Evolutionary conservation across 2,329 filamentous ascomycete species (phyloP).

Genomic region (Whalleya microplaca): DNA sequence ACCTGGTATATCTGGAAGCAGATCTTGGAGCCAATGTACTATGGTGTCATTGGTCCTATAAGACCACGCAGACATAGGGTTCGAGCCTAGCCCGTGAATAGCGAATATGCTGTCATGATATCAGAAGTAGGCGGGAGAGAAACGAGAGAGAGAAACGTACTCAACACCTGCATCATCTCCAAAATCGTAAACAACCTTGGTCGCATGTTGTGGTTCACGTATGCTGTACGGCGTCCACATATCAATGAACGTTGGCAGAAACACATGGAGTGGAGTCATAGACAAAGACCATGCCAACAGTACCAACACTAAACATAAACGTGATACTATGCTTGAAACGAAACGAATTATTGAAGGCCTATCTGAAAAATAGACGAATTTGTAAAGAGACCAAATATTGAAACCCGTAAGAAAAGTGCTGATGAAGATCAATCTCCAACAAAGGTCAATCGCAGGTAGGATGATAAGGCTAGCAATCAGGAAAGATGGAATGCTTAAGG

Average conservation of each 20-base stretch:
- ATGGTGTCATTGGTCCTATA: neutral
- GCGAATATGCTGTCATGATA: slow-evolving; percentile 4
- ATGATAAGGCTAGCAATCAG: too few species aligned
- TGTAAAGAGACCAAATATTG: too few species aligned
- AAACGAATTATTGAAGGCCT: neutral
- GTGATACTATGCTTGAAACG: too few species aligned
- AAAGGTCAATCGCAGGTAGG: too few species aligned
- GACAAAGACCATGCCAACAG: neutral
- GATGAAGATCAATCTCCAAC: too few species aligned
- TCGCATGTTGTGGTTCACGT: neutral
- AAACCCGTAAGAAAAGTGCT: too few species aligned
- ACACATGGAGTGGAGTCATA: neutral
- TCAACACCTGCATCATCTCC: neutral
- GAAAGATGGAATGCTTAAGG: too few species aligned
- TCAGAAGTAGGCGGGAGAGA: neutral
- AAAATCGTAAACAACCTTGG: slow-evolving; percentile 1
- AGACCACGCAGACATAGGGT: neutral
- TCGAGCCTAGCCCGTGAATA: slow-evolving; percentile 3
- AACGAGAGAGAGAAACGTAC: neutral
- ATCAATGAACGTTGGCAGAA: neutral
- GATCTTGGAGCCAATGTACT: neutral
- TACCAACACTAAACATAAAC: neutral
- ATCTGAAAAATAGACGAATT: too few species aligned
- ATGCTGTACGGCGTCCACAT: neutral
- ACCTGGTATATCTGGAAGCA: neutral